Evolutionary conservation across 2,329 filamentous ascomycete genomes (phyloP).

Genomic region (Alternaria incomplexa): DNA sequence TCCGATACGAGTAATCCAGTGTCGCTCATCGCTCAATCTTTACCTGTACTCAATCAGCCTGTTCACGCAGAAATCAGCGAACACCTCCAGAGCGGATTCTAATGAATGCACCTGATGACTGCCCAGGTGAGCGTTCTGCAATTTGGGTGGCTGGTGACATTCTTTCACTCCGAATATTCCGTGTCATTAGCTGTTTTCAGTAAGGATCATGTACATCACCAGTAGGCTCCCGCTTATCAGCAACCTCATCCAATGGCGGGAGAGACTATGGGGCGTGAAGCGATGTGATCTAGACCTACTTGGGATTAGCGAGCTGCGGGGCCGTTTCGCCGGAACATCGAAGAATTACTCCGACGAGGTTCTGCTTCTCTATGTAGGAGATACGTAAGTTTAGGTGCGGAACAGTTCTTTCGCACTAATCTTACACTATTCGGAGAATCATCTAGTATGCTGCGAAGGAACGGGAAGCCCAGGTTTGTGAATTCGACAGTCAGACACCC

Average conservation of each 20-base stretch:
- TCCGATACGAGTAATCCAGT: neutral
- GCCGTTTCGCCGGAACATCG: neutral
- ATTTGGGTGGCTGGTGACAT: neutral
- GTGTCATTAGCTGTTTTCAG: neutral
- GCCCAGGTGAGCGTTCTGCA: neutral
- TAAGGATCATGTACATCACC: neutral
- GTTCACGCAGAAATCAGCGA: neutral
- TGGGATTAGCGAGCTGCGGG: neutral
- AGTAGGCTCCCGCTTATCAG: neutral
- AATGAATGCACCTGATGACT: neutral
- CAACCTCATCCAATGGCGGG: neutral
- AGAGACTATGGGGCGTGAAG: too few relatives aligned
- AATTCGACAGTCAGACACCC: neutral
- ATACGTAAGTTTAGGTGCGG: neutral
- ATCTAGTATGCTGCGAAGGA: constrained; percentile 40
- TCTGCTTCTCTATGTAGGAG: neutral
- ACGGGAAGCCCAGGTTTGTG: constrained; percentile 44
- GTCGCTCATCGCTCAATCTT: neutral
- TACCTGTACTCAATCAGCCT: neutral
- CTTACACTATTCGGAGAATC: neutral
- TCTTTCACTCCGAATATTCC: neutral
- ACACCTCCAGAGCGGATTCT: neutral
- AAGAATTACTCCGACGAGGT: neutral
- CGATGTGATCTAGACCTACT: neutral
- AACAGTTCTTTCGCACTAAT: neutral